Evolutionary conservation across 2,329 filamentous ascomycete genomes (phyloP).

Genomic region (Pleomassaria siparia): DNA sequence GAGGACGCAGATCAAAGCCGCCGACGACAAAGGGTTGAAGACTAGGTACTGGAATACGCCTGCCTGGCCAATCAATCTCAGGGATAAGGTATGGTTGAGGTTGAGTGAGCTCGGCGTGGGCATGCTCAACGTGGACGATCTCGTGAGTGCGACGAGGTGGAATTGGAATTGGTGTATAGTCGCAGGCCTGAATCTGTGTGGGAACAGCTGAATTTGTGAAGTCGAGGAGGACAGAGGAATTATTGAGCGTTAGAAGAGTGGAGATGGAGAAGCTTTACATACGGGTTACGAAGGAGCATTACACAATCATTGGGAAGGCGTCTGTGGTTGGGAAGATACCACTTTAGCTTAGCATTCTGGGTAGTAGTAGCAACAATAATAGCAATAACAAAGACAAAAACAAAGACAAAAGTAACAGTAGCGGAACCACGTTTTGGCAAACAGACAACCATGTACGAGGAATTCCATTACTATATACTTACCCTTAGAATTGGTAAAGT

Average conservation of each 20-base stretch:
- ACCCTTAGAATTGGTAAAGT: no score
- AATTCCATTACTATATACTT: no score
- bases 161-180: conserved; percentile 32
- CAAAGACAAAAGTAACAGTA: no score
- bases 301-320: no score
- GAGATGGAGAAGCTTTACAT: no score
- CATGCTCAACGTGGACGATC: conserved; percentile 27
- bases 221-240: not conserved
- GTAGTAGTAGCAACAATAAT: no score
- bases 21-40: conserved; percentile 19
- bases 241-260: not conserved
- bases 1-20: conserved; percentile 23
- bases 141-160: conserved; percentile 22
- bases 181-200: conserved; percentile 26
- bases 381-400: no score
- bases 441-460: no score
- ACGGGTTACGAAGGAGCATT: no score
- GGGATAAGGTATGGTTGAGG: conserved; percentile 23
- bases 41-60: conserved; percentile 30
- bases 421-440: no score
- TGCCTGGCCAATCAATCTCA: conserved; percentile 24
- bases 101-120: conserved; percentile 20
- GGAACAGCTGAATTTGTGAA: conserved; percentile 18
- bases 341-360: no score
- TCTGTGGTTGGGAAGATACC: no score